Percentiles rank a stretch among this genome's conserved stretches.
These are phyloP conservation scores for Tricholoma saponaceum DNA, from an alignment of 768 basidiomycete genomes.

Conservation along the genomic window DNA sequence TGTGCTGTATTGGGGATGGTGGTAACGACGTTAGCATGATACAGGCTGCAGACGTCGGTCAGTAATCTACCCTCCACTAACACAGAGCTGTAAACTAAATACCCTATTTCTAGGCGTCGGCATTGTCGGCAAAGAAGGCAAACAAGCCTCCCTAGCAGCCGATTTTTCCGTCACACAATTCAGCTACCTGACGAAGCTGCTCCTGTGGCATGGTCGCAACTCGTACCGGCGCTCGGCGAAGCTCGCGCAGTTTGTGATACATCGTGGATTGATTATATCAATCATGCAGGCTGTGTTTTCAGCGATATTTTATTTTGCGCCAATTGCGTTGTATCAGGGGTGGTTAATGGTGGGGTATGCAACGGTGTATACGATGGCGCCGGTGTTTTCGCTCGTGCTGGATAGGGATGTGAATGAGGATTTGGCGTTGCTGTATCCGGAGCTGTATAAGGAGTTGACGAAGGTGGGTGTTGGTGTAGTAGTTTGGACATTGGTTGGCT, in stretches of 20 bases:
- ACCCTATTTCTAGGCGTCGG: conserved; percentile 64
- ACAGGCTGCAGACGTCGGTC: conserved; percentile 96
- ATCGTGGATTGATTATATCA: conserved; percentile 94
- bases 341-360: conserved; percentile 98
- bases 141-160: conserved; percentile 97
- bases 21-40: conserved; percentile 99
- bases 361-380: conserved; percentile 96
- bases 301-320: conserved; percentile 89
- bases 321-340: conserved; percentile 96
- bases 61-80: conserved; percentile 27
- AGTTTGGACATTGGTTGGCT: background rate
- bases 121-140: conserved; percentile 98
- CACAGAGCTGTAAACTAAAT: background rate
- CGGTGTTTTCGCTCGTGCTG: conserved; percentile 94
- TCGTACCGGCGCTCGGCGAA: conserved; percentile 98
- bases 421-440: conserved; percentile 91
- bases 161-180: conserved; percentile 99
- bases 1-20: conserved; percentile 98
- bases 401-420: conserved; percentile 97
- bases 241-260: conserved; percentile 97
- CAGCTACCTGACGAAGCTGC: conserved; percentile 90
- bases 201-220: conserved; percentile 98
- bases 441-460: conserved; percentile 95
- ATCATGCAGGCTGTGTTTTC: conserved; percentile 98
- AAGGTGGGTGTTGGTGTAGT: conserved; percentile 55